Evolutionary conservation across 257 asterid genomes (phyloP).

Genomic region (Solanum medicagineum): DNA sequence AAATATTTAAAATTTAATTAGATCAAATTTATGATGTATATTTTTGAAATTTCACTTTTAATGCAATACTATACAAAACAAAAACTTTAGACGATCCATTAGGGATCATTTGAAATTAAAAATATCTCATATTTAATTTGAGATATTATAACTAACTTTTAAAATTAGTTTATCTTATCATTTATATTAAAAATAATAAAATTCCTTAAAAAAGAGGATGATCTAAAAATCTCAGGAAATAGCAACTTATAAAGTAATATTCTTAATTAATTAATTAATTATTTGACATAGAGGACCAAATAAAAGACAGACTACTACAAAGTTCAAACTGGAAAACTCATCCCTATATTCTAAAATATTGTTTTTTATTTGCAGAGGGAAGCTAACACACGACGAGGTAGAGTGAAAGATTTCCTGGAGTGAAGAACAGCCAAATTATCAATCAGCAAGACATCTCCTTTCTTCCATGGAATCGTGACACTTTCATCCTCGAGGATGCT

Average conservation of each 20-base stretch:
- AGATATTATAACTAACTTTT: too few species aligned
- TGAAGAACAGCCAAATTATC: constrained; percentile 89
- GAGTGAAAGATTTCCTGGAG: constrained; percentile 52
- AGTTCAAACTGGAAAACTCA: not conserved
- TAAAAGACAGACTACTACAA: not conserved
- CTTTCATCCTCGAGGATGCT: constrained; percentile 68
- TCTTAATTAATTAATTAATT: too few species aligned
- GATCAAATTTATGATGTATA: not conserved
- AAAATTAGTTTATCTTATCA: too few species aligned
- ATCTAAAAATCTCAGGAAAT: too few species aligned
- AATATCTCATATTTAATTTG: not conserved
- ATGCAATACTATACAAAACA: not conserved
- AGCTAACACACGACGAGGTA: constrained; percentile 75
- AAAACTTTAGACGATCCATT: not conserved
- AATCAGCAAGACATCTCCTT: constrained; percentile 58
- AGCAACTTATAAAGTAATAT: too few species aligned
- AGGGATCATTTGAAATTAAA: not conserved
- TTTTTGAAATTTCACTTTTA: not conserved
- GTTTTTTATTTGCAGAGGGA: constrained; percentile 58
- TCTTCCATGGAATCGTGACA: constrained; percentile 65
- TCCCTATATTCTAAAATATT: not conserved
- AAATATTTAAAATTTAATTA: not conserved
- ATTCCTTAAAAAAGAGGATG: too few species aligned
- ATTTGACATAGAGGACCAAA: not conserved
- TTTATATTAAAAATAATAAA: too few species aligned